phyloP scores from a whole-genome alignment of 2,329 filamentous ascomycete genomes.

The Hymenoscyphus fraxineus region DNA sequence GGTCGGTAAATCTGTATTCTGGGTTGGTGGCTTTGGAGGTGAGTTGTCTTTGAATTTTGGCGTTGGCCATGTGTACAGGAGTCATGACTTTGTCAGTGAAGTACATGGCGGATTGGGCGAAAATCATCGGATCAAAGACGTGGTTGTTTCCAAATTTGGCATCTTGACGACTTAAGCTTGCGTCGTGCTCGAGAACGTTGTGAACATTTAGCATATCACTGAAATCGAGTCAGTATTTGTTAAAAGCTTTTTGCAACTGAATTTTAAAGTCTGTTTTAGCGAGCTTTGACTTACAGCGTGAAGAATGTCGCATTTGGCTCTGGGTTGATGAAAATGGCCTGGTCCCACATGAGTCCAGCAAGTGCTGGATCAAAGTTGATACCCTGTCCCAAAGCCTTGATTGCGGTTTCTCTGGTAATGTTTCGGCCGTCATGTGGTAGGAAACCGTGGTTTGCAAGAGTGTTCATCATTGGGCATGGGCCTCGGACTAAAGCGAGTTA shows the following conservation, averaged over 20 bases:
- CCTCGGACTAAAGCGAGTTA: constrained; percentile 23
- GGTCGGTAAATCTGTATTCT: background rate
- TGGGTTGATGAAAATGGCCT: constrained; percentile 42
- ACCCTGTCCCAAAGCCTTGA: constrained; percentile 39
- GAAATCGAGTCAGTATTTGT: background rate
- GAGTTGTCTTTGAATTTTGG: background rate
- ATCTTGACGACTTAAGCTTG: constrained; percentile 45
- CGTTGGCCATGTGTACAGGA: background rate
- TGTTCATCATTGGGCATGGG: constrained; percentile 43
- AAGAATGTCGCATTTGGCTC: constrained; percentile 43
- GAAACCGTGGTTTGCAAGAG: constrained; percentile 43
- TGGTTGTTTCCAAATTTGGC: constrained; percentile 48
- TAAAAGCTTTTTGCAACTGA: background rate
- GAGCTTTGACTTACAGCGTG: constrained; percentile 30
- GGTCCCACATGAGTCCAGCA: constrained; percentile 40
- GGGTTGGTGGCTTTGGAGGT: background rate
- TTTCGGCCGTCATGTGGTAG: constrained; percentile 41
- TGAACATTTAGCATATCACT: constrained; percentile 43
- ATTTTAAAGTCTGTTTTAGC: background rate
- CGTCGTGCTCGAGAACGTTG: constrained; percentile 48
- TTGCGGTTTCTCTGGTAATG: constrained; percentile 33
- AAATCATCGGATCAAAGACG: constrained; percentile 49
- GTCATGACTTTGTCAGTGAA: background rate
- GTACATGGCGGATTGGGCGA: constrained; percentile 24
- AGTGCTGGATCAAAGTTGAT: constrained; percentile 44